A percentile compares a stretch with the other conserved stretches of the same genome.
phyloP scores from a whole-genome alignment of 2,329 filamentous ascomycete species.

The Hymenoscyphus scutula region DNA sequence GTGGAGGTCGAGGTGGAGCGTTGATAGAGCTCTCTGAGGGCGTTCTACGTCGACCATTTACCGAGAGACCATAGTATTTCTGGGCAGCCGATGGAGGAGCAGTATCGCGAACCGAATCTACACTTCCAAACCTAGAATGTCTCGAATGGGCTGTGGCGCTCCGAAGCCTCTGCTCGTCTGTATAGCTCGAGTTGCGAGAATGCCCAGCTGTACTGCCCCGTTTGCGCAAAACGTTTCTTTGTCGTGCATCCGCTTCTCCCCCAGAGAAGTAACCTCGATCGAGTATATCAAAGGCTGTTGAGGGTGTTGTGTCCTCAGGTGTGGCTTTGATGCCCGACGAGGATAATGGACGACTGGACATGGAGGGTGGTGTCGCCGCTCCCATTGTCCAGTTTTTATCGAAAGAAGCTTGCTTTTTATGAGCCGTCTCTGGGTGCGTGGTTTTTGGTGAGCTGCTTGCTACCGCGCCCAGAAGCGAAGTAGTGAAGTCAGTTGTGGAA shows the following conservation, averaged over 20 bases:
- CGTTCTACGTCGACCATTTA: constrained; percentile 37
- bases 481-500: constrained; percentile 50
- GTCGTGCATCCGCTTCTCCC: constrained; percentile 74
- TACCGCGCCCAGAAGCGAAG: constrained; percentile 45
- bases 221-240: constrained; percentile 78
- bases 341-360: constrained; percentile 32
- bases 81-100: constrained; percentile 62
- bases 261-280: constrained; percentile 95
- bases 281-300: constrained; percentile 45
- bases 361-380: constrained; percentile 33
- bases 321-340: constrained; percentile 30
- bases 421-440: constrained; percentile 35
- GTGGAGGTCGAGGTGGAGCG: constrained; percentile 61
- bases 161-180: constrained; percentile 68
- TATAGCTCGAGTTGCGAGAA: constrained; percentile 72
- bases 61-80: constrained; percentile 61
- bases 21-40: constrained; percentile 50
- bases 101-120: constrained; percentile 68
- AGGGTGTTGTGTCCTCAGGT: constrained; percentile 34
- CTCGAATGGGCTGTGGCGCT: constrained; percentile 64
- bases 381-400: constrained; percentile 69
- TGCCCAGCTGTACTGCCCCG: constrained; percentile 58
- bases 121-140: constrained; percentile 76
- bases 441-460: constrained; percentile 19
- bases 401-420: constrained; percentile 68